A percentile compares a stretch with the other conserved stretches of the same genome.
phyloP scores from a whole-genome alignment of 768 basidiomycete species.

The Serendipita sp. region DNA sequence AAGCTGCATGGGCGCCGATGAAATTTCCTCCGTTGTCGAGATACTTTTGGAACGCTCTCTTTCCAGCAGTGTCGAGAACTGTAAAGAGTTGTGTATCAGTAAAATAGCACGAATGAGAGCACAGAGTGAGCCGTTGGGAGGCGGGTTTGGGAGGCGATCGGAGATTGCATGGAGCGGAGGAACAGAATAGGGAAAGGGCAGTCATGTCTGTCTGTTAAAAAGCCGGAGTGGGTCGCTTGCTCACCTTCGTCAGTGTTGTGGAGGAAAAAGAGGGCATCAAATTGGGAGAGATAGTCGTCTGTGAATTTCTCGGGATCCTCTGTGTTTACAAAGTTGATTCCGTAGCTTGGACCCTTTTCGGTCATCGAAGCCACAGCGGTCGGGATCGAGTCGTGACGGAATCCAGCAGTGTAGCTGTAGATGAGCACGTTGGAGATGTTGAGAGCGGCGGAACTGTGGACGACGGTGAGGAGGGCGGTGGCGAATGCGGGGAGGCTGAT shows the following conservation, averaged over 20 bases:
- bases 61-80: slow-evolving; percentile 47
- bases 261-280: slow-evolving; percentile 54
- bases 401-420: slow-evolving; percentile 45
- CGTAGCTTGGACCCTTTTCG: slow-evolving; percentile 27
- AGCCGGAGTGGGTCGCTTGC: too few species aligned
- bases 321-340: slow-evolving; percentile 43
- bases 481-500: background rate
- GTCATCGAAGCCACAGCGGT: slow-evolving; percentile 44
- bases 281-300: slow-evolving; percentile 33
- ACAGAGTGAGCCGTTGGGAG: background rate
- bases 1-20: slow-evolving; percentile 49
- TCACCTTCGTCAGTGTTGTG: slow-evolving; percentile 52
- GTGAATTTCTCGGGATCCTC: slow-evolving; percentile 46
- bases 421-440: slow-evolving; percentile 27
- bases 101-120: background rate
- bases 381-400: slow-evolving; percentile 62
- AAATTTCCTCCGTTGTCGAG: slow-evolving; percentile 56
- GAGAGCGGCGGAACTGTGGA: background rate
- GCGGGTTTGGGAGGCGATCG: background rate
- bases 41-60: slow-evolving; percentile 46
- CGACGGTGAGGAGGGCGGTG: background rate
- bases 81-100: background rate
- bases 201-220: too few species aligned
- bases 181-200: too few species aligned
- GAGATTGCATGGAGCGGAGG: background rate